These are phyloP conservation scores for Pseudogymnoascus sp. DNA, from an alignment of 2,329 filamentous ascomycete species.

Conservation along the genomic window DNA sequence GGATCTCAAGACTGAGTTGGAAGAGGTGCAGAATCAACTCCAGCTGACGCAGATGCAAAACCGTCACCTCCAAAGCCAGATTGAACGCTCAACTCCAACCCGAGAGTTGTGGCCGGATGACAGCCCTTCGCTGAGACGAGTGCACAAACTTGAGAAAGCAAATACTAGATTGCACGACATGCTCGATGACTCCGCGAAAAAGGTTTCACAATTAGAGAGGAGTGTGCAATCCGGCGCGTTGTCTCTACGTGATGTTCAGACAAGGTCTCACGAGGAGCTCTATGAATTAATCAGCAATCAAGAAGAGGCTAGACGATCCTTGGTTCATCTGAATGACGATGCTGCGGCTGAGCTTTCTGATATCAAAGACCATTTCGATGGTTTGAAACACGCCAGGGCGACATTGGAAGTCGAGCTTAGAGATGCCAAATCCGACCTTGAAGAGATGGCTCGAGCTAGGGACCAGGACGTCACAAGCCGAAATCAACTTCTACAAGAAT, in stretches of 20 bases:
- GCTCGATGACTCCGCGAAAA: constrained; percentile 88
- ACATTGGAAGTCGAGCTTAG: constrained; percentile 78
- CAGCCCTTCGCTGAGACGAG: constrained; percentile 68
- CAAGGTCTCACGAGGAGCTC: constrained; percentile 88
- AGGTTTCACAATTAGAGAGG: constrained; percentile 82
- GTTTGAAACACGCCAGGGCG: constrained; percentile 72
- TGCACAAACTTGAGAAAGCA: constrained; percentile 86
- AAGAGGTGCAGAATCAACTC: constrained; percentile 87
- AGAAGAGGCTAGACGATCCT: constrained; percentile 74
- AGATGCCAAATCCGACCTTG: constrained; percentile 73
- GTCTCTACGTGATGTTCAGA: constrained; percentile 82
- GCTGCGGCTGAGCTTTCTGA: constrained; percentile 79
- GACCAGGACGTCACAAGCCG: constrained; percentile 87
- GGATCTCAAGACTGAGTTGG: constrained; percentile 83
- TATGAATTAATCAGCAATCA: constrained; percentile 89
- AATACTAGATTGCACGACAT: constrained; percentile 89
- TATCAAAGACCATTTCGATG: constrained; percentile 79
- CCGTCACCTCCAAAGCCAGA: constrained; percentile 79
- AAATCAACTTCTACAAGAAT: constrained; percentile 82
- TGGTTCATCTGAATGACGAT: constrained; percentile 79
- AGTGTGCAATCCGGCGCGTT: constrained; percentile 81
- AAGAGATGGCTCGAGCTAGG: constrained; percentile 67
- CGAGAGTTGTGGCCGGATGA: constrained; percentile 61
- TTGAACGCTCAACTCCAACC: constrained; percentile 60
- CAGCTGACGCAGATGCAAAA: constrained; percentile 95